These are phyloP conservation scores for Xylariaceae sp. DNA, from an alignment of 2,329 filamentous ascomycete species.

Conservation along the genomic window DNA sequence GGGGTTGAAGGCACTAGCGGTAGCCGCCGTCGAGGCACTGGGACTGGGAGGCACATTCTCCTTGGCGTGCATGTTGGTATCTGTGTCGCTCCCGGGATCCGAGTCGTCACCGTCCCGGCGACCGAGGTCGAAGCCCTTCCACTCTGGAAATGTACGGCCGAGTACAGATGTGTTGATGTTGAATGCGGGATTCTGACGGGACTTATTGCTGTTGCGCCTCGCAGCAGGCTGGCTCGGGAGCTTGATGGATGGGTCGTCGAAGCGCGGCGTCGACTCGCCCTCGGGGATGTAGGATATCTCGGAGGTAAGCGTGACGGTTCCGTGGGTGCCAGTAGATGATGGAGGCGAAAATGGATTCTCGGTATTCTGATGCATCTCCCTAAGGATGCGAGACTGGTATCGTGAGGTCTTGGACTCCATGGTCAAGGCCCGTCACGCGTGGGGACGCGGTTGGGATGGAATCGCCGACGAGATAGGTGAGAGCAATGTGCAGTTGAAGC, in stretches of 20 bases:
- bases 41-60: constrained; percentile 29
- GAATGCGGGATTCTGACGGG: constrained; percentile 14
- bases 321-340: constrained; percentile 50
- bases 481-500: too few species aligned
- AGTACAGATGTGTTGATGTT: constrained; percentile 30
- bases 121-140: constrained; percentile 21
- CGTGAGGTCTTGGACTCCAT: too few species aligned
- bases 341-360: constrained; percentile 52
- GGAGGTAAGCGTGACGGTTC: constrained; percentile 48
- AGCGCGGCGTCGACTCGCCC: constrained; percentile 44
- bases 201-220: constrained; percentile 2
- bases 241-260: constrained; percentile 37
- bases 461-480: too few species aligned
- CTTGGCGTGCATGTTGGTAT: constrained; percentile 21
- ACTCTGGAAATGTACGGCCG: constrained; percentile 45
- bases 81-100: constrained; percentile 20
- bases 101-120: constrained; percentile 27
- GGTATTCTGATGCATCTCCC: constrained; percentile 28
- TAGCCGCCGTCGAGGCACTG: constrained; percentile 6
- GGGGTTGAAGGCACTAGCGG: constrained; percentile 7
- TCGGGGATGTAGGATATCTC: constrained; percentile 46
- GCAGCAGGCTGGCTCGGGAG: constrained; percentile 7
- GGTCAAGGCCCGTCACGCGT: too few species aligned
- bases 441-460: too few species aligned
- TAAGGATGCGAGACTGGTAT: constrained; percentile 28